Conservation (phyloP, 345 rosid species). For the Fremontodendron californicum region DNA sequence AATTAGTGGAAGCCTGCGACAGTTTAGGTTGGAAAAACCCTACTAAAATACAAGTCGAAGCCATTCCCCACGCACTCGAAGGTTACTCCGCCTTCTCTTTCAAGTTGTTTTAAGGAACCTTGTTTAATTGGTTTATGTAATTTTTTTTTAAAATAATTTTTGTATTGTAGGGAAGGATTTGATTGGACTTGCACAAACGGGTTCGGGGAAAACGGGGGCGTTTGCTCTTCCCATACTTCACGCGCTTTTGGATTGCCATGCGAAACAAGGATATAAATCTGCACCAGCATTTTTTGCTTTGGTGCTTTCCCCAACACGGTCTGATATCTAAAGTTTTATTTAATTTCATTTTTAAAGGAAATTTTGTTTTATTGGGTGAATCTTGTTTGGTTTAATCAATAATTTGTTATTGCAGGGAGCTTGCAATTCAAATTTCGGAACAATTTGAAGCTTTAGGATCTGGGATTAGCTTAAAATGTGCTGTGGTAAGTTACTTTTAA, state of each 20-base stretch:
- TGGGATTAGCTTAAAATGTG: conserved; percentile 72
- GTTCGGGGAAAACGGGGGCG: conserved; percentile 96
- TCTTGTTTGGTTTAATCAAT: conserved; percentile 1
- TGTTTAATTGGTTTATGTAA: not conserved
- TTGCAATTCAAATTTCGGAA: conserved; percentile 94
- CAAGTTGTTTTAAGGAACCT: not conserved
- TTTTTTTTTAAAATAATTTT: not conserved
- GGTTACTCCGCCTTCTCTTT: conserved; percentile 29
- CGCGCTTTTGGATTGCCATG: conserved; percentile 60
- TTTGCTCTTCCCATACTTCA: conserved; percentile 89
- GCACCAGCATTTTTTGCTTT: conserved; percentile 82
- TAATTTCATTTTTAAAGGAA: not conserved
- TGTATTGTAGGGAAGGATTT: conserved; percentile 65
- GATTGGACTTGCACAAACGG: conserved; percentile 92
- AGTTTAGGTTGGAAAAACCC: conserved; percentile 69
- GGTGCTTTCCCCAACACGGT: conserved; percentile 94
- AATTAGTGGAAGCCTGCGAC: conserved; percentile 71
- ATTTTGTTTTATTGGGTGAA: not conserved
- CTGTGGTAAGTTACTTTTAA: conserved; percentile 49
- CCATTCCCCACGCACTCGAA: conserved; percentile 79
- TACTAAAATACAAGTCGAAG: conserved; percentile 77
- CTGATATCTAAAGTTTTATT: not conserved
- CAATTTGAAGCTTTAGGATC: conserved; percentile 92
- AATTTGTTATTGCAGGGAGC: conserved; percentile 48
- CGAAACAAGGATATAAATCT: conserved; percentile 44